Conservation (phyloP, 2,329 filamentous ascomycete genomes). For the Colletotrichum incanum region DNA sequence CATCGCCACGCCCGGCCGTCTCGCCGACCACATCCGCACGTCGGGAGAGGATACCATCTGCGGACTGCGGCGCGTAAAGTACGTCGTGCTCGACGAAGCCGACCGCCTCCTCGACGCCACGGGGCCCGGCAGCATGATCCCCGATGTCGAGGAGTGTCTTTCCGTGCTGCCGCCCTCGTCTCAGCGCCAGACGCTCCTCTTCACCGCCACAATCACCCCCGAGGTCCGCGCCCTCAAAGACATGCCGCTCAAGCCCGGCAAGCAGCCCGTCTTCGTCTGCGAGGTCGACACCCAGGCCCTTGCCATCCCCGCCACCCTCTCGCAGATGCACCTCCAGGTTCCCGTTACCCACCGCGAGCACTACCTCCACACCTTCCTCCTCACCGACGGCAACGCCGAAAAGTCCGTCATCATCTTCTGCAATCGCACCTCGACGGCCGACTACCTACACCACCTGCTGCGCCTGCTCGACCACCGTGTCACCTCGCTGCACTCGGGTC, state of each 20-base stretch:
- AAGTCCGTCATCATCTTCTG: conserved; percentile 94
- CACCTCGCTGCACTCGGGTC: conserved; percentile 89
- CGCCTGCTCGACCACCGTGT: conserved; percentile 90
- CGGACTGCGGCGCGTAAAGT: conserved; percentile 83
- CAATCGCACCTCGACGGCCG: conserved; percentile 91
- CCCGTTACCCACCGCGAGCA: conserved; percentile 95
- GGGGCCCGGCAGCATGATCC: conserved; percentile 89
- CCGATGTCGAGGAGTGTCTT: conserved; percentile 91
- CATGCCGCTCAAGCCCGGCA: conserved; percentile 77
- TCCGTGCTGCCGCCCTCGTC: conserved; percentile 83
- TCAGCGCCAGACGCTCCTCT: conserved; percentile 92
- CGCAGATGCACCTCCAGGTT: conserved; percentile 88
- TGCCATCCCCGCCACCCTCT: conserved; percentile 84
- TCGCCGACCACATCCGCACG: conserved; percentile 93
- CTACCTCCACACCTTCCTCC: conserved; percentile 91
- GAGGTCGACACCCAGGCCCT: conserved; percentile 85
- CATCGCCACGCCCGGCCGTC: conserved; percentile 91
- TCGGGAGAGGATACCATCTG: conserved; percentile 93
- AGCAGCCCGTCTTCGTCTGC: conserved; percentile 87
- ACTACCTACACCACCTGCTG: conserved; percentile 89
- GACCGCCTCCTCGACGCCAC: conserved; percentile 86
- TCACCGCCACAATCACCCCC: conserved; percentile 95
- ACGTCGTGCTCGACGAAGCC: conserved; percentile 95
- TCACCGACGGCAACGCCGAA: conserved; percentile 80
- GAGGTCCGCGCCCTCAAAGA: conserved; percentile 91